These are phyloP conservation scores for Tetrapisispora taiwanensis DNA, from an alignment of 805 yeast species.

Conservation along the genomic window DNA sequence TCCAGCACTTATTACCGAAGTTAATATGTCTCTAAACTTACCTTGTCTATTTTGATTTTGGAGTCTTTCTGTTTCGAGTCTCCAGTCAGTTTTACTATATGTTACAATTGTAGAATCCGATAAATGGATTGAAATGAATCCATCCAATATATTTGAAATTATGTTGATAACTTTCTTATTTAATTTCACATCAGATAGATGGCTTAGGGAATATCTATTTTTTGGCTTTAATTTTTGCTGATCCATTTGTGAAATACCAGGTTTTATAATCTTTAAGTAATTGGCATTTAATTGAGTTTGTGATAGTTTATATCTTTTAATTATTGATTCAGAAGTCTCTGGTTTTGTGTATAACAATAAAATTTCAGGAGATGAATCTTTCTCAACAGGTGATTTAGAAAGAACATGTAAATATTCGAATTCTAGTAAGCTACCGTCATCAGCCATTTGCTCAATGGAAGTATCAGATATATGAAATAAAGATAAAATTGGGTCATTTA, in stretches of 20 bases:
- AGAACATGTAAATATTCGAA: conserved; percentile 18
- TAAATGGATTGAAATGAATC: conserved; percentile 19
- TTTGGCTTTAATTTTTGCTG: conserved; percentile 1
- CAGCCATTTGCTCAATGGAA: conserved; percentile 16
- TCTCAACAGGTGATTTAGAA: conserved; percentile 23
- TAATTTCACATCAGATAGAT: conserved; percentile 9
- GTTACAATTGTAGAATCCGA: conserved; percentile 18
- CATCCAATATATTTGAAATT: conserved; percentile 22
- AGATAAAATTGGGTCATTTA: conserved; percentile 26
- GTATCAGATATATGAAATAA: conserved; percentile 19
- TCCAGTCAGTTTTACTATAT: conserved; percentile 22
- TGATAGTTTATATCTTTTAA: conserved; percentile 19
- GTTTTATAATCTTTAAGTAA: conserved; percentile 12
- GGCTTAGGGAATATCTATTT: conserved; percentile 11
- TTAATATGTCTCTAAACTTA: conserved; percentile 20
- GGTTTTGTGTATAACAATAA: conserved; percentile 17
- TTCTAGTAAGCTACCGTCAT: conserved; percentile 16
- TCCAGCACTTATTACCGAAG: conserved; percentile 25
- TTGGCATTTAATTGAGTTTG: conserved; percentile 15
- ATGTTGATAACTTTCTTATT: conserved; percentile 14
- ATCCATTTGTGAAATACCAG: conserved; percentile 4
- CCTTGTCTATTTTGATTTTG: conserved; percentile 14
- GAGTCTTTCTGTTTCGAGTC: conserved; percentile 18
- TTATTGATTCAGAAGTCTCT: conserved; percentile 17
- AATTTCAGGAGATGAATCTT: conserved; percentile 22